Evolutionary conservation across 352 stramenopile species (phyloP), one percentile per base, ranked within the genome.

Genomic region (Phytophthora gonapodyides): DNA sequence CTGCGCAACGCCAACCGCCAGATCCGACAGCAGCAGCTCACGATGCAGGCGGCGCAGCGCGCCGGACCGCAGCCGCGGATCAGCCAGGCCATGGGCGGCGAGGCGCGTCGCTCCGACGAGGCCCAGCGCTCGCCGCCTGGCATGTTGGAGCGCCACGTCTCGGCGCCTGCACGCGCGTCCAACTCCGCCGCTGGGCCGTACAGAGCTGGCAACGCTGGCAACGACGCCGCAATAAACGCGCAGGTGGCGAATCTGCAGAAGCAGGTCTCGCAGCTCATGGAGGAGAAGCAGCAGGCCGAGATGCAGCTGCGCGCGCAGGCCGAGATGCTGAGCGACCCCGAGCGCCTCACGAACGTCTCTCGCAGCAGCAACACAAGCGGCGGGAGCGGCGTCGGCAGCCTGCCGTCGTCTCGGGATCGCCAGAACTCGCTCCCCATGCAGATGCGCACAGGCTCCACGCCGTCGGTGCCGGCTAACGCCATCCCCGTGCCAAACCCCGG

Each of bases 211-310:
- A 67, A 47, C 31, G 19, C 16, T 54, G 56, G 57, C 16, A 67
- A 47, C 31, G 84, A 82, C 57, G 64, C 78, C 24, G 78, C 71
- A 12, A 83, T 96, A 19, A 86, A 93, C 46, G 71, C 90, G 66
- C 84, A 94, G 59, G 87, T 96, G 7, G 84, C 80, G 46, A 82
- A 64, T 74, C 62, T 96, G n/a, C 87, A 96, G 69, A 87, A 91
- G 57, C 85, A 94, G 46, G 84, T 96, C 4, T 84, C 81, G 16
- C 67, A 87, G 61, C 79, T 96, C 5, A 82, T 96, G 74, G 85
- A 94, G 64, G 82, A 96, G 61, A 96, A 96, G 30, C 76, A 94
- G 54, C 61, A 88, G 49, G 87, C 84, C 1, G 83, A 96, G 58
- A 82, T 78, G 33, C 80, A 91, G 57, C 53, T 96, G 17, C 84